phyloP scores from a whole-genome alignment of 2,329 filamentous ascomycete species.

The Eurotiales sp. region DNA sequence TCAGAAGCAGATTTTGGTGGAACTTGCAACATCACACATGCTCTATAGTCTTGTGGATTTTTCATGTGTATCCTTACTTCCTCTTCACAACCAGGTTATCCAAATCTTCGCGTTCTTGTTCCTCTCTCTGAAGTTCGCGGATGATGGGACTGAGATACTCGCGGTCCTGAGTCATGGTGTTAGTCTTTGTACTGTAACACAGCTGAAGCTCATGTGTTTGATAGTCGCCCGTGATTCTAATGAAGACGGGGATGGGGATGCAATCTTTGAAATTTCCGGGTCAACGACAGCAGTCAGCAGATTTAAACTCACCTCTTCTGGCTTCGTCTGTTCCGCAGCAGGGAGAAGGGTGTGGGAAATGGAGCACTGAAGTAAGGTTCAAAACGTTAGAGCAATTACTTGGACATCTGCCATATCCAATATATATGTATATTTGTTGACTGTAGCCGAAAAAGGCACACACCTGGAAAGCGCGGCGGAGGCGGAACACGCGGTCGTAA shows the following conservation, averaged over 20 bases:
- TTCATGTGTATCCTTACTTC: slow-evolving; percentile 24
- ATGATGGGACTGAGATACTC: slow-evolving; percentile 66
- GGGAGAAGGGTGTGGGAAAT: slow-evolving; percentile 63
- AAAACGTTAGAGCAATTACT: neutral
- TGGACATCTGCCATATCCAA: neutral
- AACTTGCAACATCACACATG: neutral
- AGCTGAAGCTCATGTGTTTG: neutral
- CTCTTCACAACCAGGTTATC: slow-evolving; percentile 62
- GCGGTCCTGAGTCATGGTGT: slow-evolving; percentile 51
- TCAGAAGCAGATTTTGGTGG: neutral
- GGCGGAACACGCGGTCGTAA: slow-evolving; percentile 96
- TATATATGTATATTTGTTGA: neutral
- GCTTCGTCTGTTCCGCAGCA: slow-evolving; percentile 63
- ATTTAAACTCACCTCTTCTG: slow-evolving; percentile 55
- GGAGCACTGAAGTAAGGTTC: slow-evolving; percentile 60
- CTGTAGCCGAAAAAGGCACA: slow-evolving; percentile 16
- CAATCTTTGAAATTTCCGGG: too few species aligned
- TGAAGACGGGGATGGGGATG: too few species aligned
- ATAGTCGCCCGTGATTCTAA: too few species aligned
- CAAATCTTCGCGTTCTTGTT: slow-evolving; percentile 64
- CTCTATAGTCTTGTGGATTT: neutral
- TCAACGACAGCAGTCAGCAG: slow-evolving; percentile 16
- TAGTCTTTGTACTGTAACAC: neutral
- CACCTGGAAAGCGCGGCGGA: slow-evolving; percentile 92
- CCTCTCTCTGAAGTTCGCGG: slow-evolving; percentile 64